Base-by-base conservation (phyloP, 371 early-diverging fungal genomes). In the Entomophthora muscae region DNA sequence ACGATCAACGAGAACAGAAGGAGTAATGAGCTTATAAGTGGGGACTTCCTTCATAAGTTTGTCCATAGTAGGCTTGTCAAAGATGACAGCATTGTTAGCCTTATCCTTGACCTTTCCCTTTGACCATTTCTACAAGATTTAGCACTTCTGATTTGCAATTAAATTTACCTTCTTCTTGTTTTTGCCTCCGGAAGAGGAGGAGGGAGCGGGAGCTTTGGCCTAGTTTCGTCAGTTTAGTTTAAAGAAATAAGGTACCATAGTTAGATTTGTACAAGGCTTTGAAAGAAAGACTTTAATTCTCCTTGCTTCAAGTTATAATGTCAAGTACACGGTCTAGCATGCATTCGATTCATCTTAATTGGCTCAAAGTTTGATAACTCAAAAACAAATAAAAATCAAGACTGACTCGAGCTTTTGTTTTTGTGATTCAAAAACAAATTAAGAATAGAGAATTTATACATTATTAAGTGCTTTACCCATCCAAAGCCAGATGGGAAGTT, bases 11-110 rank as follows among this genome's bases (percentile, higher is more conserved):
- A 98, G 80, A 64, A 96, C 90, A 65, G 96, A 93, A 67, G 93
- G 93, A 23, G 96, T 91, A 74, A 98, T 89, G 71, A 98, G 83
- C 85, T 94, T 95, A 89, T 93, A 95, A 74, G 97, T 91, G 68
- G 97, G 98, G 53, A 93, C 93, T 79, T 98, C 98, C 90, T 98
- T 98, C 84, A 86, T 86, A 66, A 76, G 65, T 69, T 76, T 76
- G 65, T 76, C 76, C 63, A 71, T 71, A 62, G 74, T 73, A 56
- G 76, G 64, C 67, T 73, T 71, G 67, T 76, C 76, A 56, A 95
- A 84, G 76, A 85, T 78, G 66, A 95, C 94, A 76, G 70, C 72
- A 68, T 76, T 76, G 71, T 76, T 76, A 61, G 76, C 74, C 71
- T 76, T 76, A 53, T 76, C 76, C 72, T 76, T 76, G 56, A 76